phyloP scores from a whole-genome alignment of 176 grass and related monocot species.

The Microstegium vimineum region DNA sequence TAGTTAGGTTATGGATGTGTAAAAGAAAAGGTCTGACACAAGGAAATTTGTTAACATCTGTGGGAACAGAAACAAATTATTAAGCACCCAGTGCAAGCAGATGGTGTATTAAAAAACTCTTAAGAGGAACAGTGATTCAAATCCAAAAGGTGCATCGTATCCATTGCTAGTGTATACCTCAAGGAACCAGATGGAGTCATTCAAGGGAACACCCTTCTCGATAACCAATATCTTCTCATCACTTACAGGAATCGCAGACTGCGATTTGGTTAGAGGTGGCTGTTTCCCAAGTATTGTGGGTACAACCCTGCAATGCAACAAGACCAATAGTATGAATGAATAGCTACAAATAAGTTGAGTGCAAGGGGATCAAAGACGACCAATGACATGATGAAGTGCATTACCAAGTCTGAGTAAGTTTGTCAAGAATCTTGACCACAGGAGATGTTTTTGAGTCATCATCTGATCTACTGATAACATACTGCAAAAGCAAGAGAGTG shows the following conservation, averaged over 20 bases:
- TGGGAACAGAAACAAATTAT: background rate
- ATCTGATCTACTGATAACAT: slow-evolving; percentile 62
- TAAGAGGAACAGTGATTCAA: background rate
- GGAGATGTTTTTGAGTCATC: slow-evolving; percentile 31
- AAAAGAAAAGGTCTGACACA: background rate
- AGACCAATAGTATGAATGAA: background rate
- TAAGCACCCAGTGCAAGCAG: background rate
- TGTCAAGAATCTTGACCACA: slow-evolving; percentile 71
- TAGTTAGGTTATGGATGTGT: background rate
- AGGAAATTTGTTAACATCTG: background rate
- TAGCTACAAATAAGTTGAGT: background rate
- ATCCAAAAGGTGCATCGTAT: background rate
- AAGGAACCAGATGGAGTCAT: slow-evolving; percentile 78
- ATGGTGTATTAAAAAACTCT: no score
- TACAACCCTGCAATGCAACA: slow-evolving; percentile 46
- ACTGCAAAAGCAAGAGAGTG: slow-evolving; percentile 50
- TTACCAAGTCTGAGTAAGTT: slow-evolving; percentile 62
- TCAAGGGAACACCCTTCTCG: slow-evolving; percentile 59
- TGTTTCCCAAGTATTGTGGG: slow-evolving; percentile 66
- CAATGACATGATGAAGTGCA: background rate
- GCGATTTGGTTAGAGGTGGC: slow-evolving; percentile 37
- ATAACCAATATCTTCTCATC: slow-evolving; percentile 75
- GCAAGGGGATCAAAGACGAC: background rate
- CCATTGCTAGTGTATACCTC: slow-evolving; percentile 54
- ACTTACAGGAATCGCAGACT: slow-evolving; percentile 43